A percentile compares a stretch with the other conserved stretches of the same genome.
These are phyloP conservation scores for Calonectria hongkongensis DNA, from an alignment of 2,329 filamentous ascomycete species.

Conservation along the genomic window DNA sequence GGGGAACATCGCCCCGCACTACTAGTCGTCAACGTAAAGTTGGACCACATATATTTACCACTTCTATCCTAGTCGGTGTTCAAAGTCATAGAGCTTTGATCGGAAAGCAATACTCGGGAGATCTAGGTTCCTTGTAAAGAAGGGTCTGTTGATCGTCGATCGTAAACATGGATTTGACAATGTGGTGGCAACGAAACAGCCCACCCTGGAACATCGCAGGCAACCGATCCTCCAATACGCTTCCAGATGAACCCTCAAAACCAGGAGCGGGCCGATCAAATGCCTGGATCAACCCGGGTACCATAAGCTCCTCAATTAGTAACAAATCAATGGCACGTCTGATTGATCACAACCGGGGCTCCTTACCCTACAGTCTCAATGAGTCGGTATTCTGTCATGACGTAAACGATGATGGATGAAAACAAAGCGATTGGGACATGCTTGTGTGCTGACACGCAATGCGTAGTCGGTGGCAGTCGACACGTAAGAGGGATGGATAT, in stretches of 20 bases:
- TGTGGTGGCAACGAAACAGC: neutral
- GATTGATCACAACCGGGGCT: neutral
- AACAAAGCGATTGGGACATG: neutral
- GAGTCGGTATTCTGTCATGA: neutral
- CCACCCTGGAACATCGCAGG: neutral
- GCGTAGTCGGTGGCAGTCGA: neutral
- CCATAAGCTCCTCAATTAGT: conserved; percentile 8
- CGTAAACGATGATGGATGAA: neutral
- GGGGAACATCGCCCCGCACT: conserved; percentile 25
- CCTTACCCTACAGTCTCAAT: conserved; percentile 11
- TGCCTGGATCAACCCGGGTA: neutral
- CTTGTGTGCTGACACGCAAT: conserved; percentile 8
- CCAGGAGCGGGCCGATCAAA: conserved; percentile 2
- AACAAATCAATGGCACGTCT: neutral
- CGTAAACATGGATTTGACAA: conserved; percentile 29
- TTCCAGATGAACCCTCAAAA: neutral
- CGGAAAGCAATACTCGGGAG: conserved; percentile 11
- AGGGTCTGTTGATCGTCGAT: conserved; percentile 13
- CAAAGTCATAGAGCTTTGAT: conserved; percentile 1
- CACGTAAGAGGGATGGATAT: neutral
- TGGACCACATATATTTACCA: neutral
- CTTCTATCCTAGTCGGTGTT: neutral
- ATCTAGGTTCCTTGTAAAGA: neutral
- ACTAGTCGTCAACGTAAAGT: neutral
- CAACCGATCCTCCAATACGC: neutral